Evolutionary conservation across 2,329 filamentous ascomycete species (phyloP).

Genomic region (Domatiomyces globalis): DNA sequence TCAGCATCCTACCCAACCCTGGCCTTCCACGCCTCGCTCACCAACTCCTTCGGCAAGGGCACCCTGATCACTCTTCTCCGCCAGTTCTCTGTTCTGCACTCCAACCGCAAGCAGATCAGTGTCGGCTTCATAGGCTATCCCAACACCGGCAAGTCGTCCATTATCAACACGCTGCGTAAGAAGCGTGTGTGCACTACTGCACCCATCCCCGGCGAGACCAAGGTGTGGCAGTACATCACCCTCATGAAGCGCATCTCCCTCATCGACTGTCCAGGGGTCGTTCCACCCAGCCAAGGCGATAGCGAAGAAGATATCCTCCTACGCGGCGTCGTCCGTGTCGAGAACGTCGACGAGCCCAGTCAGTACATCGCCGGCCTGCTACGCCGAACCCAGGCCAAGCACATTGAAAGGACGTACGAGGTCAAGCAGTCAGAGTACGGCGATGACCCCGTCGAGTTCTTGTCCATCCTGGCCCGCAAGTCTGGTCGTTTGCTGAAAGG

Average conservation of each 20-base stretch:
- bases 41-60: constrained; percentile 92
- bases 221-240: constrained; percentile 96
- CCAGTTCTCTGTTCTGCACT: constrained; percentile 83
- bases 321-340: constrained; percentile 79
- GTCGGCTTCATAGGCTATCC: constrained; percentile 82
- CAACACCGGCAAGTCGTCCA: constrained; percentile 89
- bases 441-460: constrained; percentile 57
- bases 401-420: constrained; percentile 87
- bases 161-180: constrained; percentile 89
- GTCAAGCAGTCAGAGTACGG: constrained; percentile 54
- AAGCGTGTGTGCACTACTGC: constrained; percentile 91
- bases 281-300: constrained; percentile 74
- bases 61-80: constrained; percentile 81
- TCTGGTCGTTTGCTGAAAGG: constrained; percentile 73
- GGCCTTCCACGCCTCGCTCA: constrained; percentile 88
- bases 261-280: constrained; percentile 93
- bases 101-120: constrained; percentile 83
- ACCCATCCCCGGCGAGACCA: constrained; percentile 90
- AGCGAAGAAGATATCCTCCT: constrained; percentile 78
- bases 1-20: constrained; percentile 88
- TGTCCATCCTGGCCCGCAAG: constrained; percentile 78
- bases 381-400: constrained; percentile 63
- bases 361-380: constrained; percentile 86
- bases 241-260: constrained; percentile 89
- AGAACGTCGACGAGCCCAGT: constrained; percentile 91